These are phyloP conservation scores for Geranium incanum DNA, from an alignment of 441 rosid genomes.

Conservation along the genomic window DNA sequence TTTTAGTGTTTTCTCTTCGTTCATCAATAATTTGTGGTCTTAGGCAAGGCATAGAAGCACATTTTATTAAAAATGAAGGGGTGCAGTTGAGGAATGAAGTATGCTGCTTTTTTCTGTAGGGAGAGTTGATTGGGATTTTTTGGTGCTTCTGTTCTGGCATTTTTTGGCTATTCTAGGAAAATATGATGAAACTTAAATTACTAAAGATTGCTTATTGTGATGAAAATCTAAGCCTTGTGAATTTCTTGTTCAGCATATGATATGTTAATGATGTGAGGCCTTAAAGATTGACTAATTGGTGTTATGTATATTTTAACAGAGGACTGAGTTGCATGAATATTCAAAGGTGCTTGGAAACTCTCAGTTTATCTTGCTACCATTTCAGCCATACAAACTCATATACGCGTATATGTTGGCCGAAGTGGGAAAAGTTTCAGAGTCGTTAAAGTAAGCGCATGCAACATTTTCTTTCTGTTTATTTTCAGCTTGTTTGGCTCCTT, in stretches of 20 bases:
- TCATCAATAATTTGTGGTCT: neutral
- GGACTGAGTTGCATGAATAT: slow-evolving; percentile 77
- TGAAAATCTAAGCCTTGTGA: too few relatives aligned
- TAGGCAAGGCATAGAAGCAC: neutral
- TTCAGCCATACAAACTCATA: slow-evolving; percentile 72
- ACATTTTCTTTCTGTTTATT: slow-evolving; percentile 9
- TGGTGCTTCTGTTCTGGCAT: too few relatives aligned
- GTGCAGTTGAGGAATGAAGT: neutral
- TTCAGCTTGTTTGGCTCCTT: slow-evolving; percentile 19
- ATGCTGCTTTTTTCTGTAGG: neutral
- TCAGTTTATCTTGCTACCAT: slow-evolving; percentile 58
- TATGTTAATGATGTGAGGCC: neutral
- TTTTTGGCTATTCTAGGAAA: too few relatives aligned
- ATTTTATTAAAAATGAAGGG: neutral
- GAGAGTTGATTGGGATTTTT: neutral
- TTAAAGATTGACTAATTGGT: slow-evolving; percentile 13
- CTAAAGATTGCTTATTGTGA: too few relatives aligned
- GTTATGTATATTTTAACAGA: slow-evolving; percentile 41
- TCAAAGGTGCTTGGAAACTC: slow-evolving; percentile 75
- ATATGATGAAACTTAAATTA: too few relatives aligned
- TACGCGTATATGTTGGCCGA: slow-evolving; percentile 81
- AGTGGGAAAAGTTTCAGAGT: slow-evolving; percentile 72
- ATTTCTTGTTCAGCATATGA: too few relatives aligned
- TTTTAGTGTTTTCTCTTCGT: neutral
- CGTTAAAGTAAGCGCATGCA: slow-evolving; percentile 50